Evolutionary conservation across 768 basidiomycete genomes (phyloP).

Genomic region (Neoboletus subvelutipes): DNA sequence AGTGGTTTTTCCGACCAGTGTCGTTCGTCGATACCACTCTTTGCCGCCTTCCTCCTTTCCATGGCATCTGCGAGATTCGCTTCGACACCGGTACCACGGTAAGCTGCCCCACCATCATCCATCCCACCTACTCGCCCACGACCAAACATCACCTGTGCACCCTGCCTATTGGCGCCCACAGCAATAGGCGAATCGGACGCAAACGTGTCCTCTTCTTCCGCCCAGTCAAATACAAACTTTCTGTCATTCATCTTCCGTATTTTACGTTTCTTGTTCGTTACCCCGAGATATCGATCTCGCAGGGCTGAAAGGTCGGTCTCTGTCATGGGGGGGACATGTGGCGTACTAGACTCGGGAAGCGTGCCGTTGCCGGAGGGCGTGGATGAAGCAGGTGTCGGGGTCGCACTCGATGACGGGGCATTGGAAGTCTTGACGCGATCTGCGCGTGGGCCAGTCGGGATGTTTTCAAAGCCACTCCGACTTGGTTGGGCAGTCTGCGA

Average conservation of each 20-base stretch:
- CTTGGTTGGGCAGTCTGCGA: conserved; percentile 33
- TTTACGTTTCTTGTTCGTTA: conserved; percentile 91
- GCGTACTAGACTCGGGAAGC: conserved; percentile 38
- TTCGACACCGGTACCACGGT: conserved; percentile 39
- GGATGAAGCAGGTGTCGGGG: conserved; percentile 56
- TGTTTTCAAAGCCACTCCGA: conserved; percentile 56
- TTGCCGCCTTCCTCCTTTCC: conserved; percentile 79
- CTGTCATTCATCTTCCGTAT: conserved; percentile 94
- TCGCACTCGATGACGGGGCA: conserved; percentile 33
- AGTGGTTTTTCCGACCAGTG: conserved; percentile 98
- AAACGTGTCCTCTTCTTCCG: conserved; percentile 92
- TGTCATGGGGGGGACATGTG: conserved; percentile 66
- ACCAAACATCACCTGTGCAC: conserved; percentile 87
- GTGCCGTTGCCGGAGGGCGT: conserved; percentile 23
- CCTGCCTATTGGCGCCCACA: conserved; percentile 69
- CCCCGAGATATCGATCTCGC: conserved; percentile 91
- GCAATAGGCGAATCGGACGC: conserved; percentile 72
- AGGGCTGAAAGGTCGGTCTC: conserved; percentile 79
- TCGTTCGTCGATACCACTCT: conserved; percentile 84
- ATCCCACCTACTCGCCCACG: conserved; percentile 82
- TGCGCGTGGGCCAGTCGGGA: conserved; percentile 85
- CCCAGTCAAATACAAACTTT: conserved; percentile 99
- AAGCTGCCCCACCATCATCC: conserved; percentile 64
- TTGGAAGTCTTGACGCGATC: conserved; percentile 51
- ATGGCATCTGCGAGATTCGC: conserved; percentile 72